Evolutionary conservation across 306 rosid species (phyloP), one percentile per base, ranked within the genome.

Genomic region (Prunus padus): DNA sequence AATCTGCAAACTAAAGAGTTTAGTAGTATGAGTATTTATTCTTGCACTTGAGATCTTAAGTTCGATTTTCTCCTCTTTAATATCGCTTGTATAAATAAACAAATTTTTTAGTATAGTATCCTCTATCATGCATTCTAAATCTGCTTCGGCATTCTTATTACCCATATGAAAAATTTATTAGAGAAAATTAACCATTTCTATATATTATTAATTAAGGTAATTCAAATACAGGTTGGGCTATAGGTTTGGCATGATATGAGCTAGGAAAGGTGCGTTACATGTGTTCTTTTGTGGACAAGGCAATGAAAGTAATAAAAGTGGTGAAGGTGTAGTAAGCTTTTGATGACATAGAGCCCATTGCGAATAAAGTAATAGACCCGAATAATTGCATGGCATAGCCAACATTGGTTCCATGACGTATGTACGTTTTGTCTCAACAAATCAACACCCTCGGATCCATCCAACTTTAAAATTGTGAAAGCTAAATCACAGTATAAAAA

Each of bases 251-350:
- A 5, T 22, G 30, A 0, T 3, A 11, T 75, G 64, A 12, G 16
- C 19, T 23, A 5, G 42, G 55, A 30, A 71, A 28, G 67, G 69
- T 83, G 87, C 64, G 22, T 11, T 66, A 71, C 76, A 65, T 73
- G 72, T 82, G 73, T 71, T 63, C 3, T 25, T 65, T 63, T 30
- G 15, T 19, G 42, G 66, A 47, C 26, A 42, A 56, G 85, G 74
- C n/a, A n/a, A n/a, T n/a, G n/a, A 55, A 77, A 77, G 80, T 84
- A 82, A 80, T 22, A 54, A 75, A 40, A 26, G 47, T 70, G 69
- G 52, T 46, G 44, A 46, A 20, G 70, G 67, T 51, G 73, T 67
- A 30, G 54, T 5, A 26, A 26, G 28, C 28, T 51, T 28, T 62
- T 40, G 62, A 75, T 64, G 65, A 64, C 63, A 62, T 15, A 31